Conservation (phyloP, 1,284 basidiomycete genomes). For the Cryptococcus deneoformans region DNA sequence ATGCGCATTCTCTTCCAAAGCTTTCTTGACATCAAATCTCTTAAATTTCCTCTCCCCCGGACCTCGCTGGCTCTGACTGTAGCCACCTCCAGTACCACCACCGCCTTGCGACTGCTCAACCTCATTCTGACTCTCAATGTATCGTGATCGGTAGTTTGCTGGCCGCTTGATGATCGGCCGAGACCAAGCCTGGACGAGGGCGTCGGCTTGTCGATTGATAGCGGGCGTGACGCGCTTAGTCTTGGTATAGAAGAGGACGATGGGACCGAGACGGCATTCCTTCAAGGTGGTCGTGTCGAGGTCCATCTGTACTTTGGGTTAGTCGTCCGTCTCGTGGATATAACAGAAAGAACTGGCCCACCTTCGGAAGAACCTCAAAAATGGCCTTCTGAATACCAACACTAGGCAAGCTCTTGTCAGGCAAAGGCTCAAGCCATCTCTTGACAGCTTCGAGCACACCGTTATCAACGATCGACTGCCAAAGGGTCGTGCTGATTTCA, state of each 20-base stretch:
- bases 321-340: background rate
- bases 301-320: constrained; percentile 60
- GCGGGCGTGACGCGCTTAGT: constrained; percentile 75
- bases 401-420: constrained; percentile 86
- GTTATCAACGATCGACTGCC: constrained; percentile 92
- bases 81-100: constrained; percentile 1
- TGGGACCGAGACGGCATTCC: constrained; percentile 84
- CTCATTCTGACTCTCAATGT: constrained; percentile 27
- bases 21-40: constrained; percentile 37
- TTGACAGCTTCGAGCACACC: constrained; percentile 87
- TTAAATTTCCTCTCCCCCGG: constrained; percentile 14
- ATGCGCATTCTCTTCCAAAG: constrained; percentile 34
- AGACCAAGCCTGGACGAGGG: constrained; percentile 83
- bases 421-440: constrained; percentile 91
- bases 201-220: constrained; percentile 75
- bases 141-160: constrained; percentile 63
- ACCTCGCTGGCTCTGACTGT: constrained; percentile 3
- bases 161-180: constrained; percentile 92
- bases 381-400: constrained; percentile 94
- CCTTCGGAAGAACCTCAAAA: constrained; percentile 73
- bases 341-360: constrained; percentile 17
- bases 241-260: constrained; percentile 95
- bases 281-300: constrained; percentile 91
- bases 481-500: constrained; percentile 65
- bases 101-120: constrained; percentile 10